Base-by-base conservation (phyloP, 805 yeast genomes). In the Schwanniomyces vanrijiae region DNA sequence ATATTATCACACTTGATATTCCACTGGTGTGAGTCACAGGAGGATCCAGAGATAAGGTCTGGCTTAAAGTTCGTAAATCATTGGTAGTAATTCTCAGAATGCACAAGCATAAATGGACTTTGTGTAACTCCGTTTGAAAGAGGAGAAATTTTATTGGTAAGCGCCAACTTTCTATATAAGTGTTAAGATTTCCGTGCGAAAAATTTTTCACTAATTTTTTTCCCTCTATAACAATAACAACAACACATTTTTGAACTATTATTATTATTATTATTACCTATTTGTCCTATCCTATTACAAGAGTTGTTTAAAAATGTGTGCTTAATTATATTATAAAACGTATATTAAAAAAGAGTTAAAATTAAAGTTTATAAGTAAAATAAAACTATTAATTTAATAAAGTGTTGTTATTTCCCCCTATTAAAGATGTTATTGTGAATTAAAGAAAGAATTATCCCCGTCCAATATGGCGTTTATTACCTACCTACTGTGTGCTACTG, bases 351-450 rank as follows among this genome's bases (percentile, higher is more conserved):
- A 37, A 47, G 40, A 33, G 29, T 37, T 33, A 45, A 33, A 43
- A 45, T 42, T 45, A 42, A 34, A 47, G 45, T 50, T 47, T 52
- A 42, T 45, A 38, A 37, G 41, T 43, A 42, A 40, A 50, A 43
- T 51, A 53, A 54, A 54, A 56, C 55, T 52, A 48, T 54, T 49
- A 49, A 55, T 54, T 49, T 48, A 46, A 51, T 53, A 48, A 31
- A 49, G 49, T 49, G 63, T 64, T 63, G 62, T 64, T 65, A 58
- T 59, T 54, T 43, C 47, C 46, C 53, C 51, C 53, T 54, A 44
- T 47, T 53, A 51, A 62, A 58, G 45, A 66, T 67, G 71, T 64
- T 66, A 66, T 58, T 56, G 65, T 66, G 65, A 65, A 56, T 42
- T 31, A 22, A 53, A 50, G 47, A 51, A 40, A 51, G 41, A 37